Conservation (phyloP, 306 rosid genomes). For the Cucurbita moschata region DNA sequence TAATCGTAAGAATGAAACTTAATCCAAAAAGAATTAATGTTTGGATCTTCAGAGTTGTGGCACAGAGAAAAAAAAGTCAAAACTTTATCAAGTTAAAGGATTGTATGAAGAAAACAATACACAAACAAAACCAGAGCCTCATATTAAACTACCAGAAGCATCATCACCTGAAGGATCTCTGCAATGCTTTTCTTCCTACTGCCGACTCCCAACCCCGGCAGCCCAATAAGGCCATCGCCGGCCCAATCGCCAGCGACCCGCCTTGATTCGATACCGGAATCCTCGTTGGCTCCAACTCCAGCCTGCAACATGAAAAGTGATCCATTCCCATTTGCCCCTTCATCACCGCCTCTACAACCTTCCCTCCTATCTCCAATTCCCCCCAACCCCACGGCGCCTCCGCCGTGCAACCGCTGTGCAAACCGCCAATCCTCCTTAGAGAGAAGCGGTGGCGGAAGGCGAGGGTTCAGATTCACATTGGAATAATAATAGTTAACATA, state of each 20-base stretch:
- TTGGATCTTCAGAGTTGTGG: not conserved
- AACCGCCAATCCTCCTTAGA: slow-evolving; percentile 46
- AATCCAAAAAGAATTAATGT: not conserved
- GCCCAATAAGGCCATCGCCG: slow-evolving; percentile 36
- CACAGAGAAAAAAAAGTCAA: not conserved
- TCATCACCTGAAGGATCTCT: slow-evolving; percentile 34
- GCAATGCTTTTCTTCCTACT: slow-evolving; percentile 34
- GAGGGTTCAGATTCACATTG: slow-evolving; percentile 35
- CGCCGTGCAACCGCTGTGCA: slow-evolving; percentile 29
- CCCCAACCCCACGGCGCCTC: slow-evolving; percentile 19
- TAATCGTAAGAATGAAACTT: not conserved
- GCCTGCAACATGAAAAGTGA: slow-evolving; percentile 33
- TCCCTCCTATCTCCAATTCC: slow-evolving; percentile 32
- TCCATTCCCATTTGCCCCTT: slow-evolving; percentile 4
- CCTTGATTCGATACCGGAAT: slow-evolving; percentile 10
- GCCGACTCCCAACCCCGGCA: slow-evolving; percentile 36
- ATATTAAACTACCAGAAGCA: not conserved
- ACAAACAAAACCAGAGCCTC: not conserved
- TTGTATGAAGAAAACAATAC: slow-evolving; percentile 4
- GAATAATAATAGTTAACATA: slow-evolving; percentile 32
- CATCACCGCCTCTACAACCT: slow-evolving; percentile 9
- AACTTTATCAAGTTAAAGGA: not conserved
- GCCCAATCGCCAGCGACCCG: slow-evolving; percentile 23
- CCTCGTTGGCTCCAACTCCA: slow-evolving; percentile 23
- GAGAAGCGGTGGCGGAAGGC: slow-evolving; percentile 37